Base-by-base conservation (phyloP, 495 filamentous ascomycete genomes). In the Penicillium longicatenatum region DNA sequence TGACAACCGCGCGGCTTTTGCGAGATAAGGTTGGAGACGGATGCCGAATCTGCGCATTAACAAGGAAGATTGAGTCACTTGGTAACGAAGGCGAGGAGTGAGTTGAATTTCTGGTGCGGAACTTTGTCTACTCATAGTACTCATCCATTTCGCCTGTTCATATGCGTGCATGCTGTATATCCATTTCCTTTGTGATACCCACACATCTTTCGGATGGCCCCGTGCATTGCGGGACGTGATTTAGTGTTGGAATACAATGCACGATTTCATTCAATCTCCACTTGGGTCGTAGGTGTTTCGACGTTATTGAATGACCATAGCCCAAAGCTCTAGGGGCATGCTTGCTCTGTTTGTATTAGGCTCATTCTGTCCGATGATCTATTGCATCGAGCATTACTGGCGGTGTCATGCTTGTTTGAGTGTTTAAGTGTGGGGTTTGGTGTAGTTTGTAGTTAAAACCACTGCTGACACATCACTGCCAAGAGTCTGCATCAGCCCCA, bases 1-100 rank as follows among this genome's bases (percentile, higher is more conserved):
- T 96, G n/a, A 91, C 88, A 44, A 90, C 92, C 64, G 92, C 93
- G 17, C 83, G 91, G 61, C 70, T 96, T 54, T 72, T 97, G 51
- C 81, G 86, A 57, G 88, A 91, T 54, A 78, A 79, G 52, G 81
- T 95, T 29, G 75, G 79, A 22, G 84, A 84, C 26, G 90, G 91
- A 6, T 92, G 89, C 74, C 84, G 84, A 9, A 82, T 89, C 30
- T 91, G 87, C 70, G 75, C 75, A 5, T 46, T 77, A 37, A 71
- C 69, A 21, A 73, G 71, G 58, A 69, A 76, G 33, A 65, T 78
- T 9, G 72, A 78, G 54, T 64, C 69, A 4, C 60, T 78, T 24
- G 75, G 69, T 14, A 65, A 19, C 49, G 58, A 64, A 33, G 55
- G 30, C 10, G 61, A 58, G 17, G 45, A 47, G 35, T 70, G 42